Evolutionary conservation across 208 protist genomes (phyloP), one percentile per base, ranked within the genome.

Genomic region (Zelonia costaricensis): DNA sequence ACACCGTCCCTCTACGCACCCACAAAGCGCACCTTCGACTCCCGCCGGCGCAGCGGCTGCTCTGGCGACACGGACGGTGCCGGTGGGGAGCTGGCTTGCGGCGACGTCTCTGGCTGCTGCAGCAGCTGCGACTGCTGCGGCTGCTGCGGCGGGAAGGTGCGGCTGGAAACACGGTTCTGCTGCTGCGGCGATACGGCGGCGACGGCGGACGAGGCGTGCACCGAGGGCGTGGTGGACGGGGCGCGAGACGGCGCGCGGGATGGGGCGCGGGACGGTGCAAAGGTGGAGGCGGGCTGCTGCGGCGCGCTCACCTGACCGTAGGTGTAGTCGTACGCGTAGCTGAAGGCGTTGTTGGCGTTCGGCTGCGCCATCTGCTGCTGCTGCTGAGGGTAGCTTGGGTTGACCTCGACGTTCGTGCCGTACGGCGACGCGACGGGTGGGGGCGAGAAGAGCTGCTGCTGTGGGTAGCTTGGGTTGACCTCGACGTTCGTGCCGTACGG

Each of bases 21-120:
- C 4, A 62, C 9, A n/a, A 70, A 70, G 39, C 64, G 47, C 22
- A 70, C 64, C 22, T 51, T 55, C 33, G 64, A 70, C 40, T 35
- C 48, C 13, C 64, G 64, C 2, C 55, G 64, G 6, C 64, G 64
- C 55, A 70, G 55, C 22, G 43, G 36, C n/a, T 54, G 25, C 4
- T 70, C 64, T 6, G 52, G 45, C 3, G 54, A 28, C 5, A 31
- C 27, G 12, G 38, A 22, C 0, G 54, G 44, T 12, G 54, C n/a
- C n/a, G n/a, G n/a, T n/a, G 9, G 1, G 6, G 35, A 27, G 28
- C 51, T 20, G 28, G 4, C 25, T 42, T 25, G 28, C 46, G 25
- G 31, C 30, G n/a, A 6, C 31, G 27, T 5, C 16, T 16, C 2
- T 4, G 27, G n/a, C n/a, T 10, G 48, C 4, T 23, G 48, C 31